These are phyloP conservation scores for Annona cherimola DNA, from an alignment of 164 flowering plant genomes.

Conservation along the genomic window DNA sequence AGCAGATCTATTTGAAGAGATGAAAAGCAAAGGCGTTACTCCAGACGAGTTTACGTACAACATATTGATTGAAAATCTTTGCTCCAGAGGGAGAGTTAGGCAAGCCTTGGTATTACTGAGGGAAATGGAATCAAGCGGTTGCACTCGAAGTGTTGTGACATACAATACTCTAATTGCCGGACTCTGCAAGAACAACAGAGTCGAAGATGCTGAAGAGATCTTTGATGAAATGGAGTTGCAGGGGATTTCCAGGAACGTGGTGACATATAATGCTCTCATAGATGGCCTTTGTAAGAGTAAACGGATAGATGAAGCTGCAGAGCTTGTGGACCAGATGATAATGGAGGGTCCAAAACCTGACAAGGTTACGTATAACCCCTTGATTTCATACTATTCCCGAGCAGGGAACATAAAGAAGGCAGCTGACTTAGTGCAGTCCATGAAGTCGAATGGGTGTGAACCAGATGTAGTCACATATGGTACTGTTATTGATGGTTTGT, in stretches of 20 bases:
- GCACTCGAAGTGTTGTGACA: conserved; percentile 61
- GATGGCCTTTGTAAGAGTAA: conserved; percentile 67
- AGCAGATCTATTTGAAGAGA: conserved; percentile 62
- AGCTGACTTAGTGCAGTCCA: conserved; percentile 67
- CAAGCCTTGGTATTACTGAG: conserved; percentile 62
- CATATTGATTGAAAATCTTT: conserved; percentile 63
- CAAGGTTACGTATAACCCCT: conserved; percentile 73
- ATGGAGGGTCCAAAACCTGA: conserved; percentile 79
- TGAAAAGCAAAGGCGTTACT: conserved; percentile 59
- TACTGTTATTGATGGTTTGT: conserved; percentile 64
- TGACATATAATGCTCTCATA: conserved; percentile 79
- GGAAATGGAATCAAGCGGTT: conserved; percentile 79
- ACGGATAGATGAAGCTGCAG: conserved; percentile 66
- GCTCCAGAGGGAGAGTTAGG: conserved; percentile 48
- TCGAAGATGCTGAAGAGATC: conserved; percentile 79
- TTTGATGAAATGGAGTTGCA: conserved; percentile 87
- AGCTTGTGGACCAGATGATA: conserved; percentile 85
- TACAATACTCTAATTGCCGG: conserved; percentile 82
- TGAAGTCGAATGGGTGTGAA: conserved; percentile 73
- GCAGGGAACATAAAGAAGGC: conserved; percentile 74
- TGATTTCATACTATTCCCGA: conserved; percentile 60
- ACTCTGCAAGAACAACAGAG: conserved; percentile 59
- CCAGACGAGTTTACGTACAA: conserved; percentile 86
- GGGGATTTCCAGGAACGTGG: conserved; percentile 67
- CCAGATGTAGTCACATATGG: conserved; percentile 82